These are phyloP conservation scores for Leptographium flavum DNA, from an alignment of 2,329 filamentous ascomycete genomes.

Conservation along the genomic window DNA sequence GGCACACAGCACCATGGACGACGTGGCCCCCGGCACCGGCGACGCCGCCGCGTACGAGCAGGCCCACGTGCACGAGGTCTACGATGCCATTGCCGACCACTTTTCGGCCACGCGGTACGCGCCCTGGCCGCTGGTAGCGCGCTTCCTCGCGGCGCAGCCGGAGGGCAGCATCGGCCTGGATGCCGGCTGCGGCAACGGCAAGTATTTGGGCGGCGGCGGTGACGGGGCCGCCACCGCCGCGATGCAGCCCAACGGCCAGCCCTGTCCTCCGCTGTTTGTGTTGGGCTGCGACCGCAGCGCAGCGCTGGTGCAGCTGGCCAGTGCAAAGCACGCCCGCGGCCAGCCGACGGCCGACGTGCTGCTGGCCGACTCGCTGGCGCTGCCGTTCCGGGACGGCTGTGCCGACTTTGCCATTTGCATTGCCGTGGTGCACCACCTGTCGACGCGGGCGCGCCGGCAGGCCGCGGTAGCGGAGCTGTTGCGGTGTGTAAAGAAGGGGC, in stretches of 20 bases:
- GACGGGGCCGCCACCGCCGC: conserved; percentile 29
- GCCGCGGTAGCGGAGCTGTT: conserved; percentile 61
- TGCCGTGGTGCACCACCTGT: conserved; percentile 87
- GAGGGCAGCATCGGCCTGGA: conserved; percentile 73
- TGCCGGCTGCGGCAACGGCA: conserved; percentile 51
- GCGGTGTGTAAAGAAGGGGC: conserved; percentile 36
- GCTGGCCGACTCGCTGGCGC: conserved; percentile 68
- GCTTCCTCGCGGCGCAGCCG: conserved; percentile 53
- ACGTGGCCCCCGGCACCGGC: background rate
- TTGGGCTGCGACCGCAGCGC: conserved; percentile 72
- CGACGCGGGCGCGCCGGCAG: conserved; percentile 57
- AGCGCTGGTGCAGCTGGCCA: conserved; percentile 37
- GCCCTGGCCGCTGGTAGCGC: conserved; percentile 85
- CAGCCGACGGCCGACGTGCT: conserved; percentile 43
- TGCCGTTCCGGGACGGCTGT: conserved; percentile 53
- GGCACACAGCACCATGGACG: background rate
- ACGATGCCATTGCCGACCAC: conserved; percentile 73
- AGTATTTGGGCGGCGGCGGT: background rate
- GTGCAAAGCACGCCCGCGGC: conserved; percentile 13
- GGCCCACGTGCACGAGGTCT: conserved; percentile 79
- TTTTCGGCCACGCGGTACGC: conserved; percentile 68
- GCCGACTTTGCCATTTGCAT: conserved; percentile 85
- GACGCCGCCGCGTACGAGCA: conserved; percentile 52
- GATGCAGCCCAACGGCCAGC: too few relatives aligned
- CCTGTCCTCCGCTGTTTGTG: conserved; percentile 73